These are phyloP conservation scores for Tuber borchii DNA, from an alignment of 495 filamentous ascomycete genomes.

Conservation along the genomic window DNA sequence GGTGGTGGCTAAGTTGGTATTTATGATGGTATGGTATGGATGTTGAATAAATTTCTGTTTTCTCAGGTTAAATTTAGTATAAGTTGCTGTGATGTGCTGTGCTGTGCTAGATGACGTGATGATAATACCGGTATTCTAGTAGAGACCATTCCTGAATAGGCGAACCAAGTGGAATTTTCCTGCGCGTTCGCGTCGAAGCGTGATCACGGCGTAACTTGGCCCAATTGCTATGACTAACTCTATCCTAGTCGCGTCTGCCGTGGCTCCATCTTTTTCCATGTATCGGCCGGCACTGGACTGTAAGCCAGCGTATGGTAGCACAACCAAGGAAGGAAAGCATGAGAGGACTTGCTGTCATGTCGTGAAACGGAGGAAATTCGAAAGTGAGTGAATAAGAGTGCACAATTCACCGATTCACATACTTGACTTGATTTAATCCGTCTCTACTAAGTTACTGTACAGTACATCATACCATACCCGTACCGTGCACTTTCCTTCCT, in stretches of 20 bases:
- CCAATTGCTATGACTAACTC: not conserved
- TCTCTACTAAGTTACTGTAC: not conserved
- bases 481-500: too few species aligned
- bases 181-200: not conserved
- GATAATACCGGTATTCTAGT: not conserved
- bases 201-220: not conserved
- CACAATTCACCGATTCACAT: not conserved
- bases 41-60: not conserved
- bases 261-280: not conserved
- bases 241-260: not conserved
- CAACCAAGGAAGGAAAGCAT: not conserved
- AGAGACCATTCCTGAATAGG: not conserved
- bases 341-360: not conserved
- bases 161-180: not conserved
- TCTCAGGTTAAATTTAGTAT: not conserved
- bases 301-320: not conserved
- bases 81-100: not conserved
- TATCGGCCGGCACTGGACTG: not conserved
- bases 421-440: not conserved
- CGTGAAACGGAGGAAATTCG: not conserved
- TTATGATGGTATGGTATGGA: conserved; percentile 23
- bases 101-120: not conserved
- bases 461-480: not conserved
- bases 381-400: not conserved
- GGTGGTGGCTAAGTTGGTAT: conserved; percentile 86